Percentiles rank a stretch among this genome's conserved stretches.
Conservation (phyloP, 129 eudicot genomes). For the Tagetes patula region DNA sequence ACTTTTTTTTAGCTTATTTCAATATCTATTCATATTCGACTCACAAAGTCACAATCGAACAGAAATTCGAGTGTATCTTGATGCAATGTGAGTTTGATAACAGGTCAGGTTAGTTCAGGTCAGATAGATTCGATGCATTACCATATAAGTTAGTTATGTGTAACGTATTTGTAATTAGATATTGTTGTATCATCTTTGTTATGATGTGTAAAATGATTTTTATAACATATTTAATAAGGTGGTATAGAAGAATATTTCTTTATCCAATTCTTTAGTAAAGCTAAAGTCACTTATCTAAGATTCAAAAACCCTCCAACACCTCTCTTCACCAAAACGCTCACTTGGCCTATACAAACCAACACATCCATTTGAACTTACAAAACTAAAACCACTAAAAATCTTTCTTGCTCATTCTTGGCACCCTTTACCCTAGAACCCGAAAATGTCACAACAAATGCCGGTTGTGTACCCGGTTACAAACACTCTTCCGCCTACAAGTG, state of each 20-base stretch:
- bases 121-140: neutral
- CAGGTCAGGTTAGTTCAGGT: too few species aligned
- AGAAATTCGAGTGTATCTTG: neutral
- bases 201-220: neutral
- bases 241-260: slow-evolving; percentile 25
- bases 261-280: slow-evolving; percentile 39
- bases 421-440: neutral
- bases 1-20: neutral
- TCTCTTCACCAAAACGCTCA: slow-evolving; percentile 33
- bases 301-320: slow-evolving; percentile 44
- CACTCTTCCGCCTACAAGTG: slow-evolving; percentile 25
- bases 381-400: slow-evolving; percentile 18
- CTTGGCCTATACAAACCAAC: slow-evolving; percentile 29
- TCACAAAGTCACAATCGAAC: neutral
- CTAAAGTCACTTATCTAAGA: slow-evolving; percentile 29
- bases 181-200: neutral
- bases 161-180: neutral
- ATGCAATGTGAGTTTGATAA: neutral
- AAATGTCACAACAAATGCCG: slow-evolving; percentile 47
- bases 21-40: neutral
- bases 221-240: neutral
- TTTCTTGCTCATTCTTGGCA: slow-evolving; percentile 18
- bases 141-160: neutral
- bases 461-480: slow-evolving; percentile 34
- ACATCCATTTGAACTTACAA: slow-evolving; percentile 12